A percentile compares a stretch with the other conserved stretches of the same genome.
Evolutionary conservation across 345 rosid species (phyloP).

Genomic region (Salix viminalis): DNA sequence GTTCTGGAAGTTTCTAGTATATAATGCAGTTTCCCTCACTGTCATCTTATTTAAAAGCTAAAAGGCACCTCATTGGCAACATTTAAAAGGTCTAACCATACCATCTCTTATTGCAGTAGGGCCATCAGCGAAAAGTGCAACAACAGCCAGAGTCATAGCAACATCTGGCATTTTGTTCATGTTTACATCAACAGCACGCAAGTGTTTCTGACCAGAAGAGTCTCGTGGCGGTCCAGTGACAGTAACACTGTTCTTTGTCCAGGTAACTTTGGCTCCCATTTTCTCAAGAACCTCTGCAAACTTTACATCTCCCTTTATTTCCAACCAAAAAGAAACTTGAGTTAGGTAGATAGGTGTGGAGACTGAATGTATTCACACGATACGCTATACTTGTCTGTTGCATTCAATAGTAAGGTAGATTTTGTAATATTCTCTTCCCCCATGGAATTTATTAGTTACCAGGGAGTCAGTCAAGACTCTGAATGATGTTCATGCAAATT

Average conservation of each 20-base stretch:
- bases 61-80: not conserved
- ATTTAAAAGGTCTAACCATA: conserved; percentile 23
- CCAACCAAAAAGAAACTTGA: not conserved
- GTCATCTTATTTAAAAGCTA: not conserved
- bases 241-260: conserved; percentile 90
- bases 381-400: not conserved
- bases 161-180: conserved; percentile 99
- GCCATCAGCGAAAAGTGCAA: conserved; percentile 90
- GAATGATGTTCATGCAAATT: not conserved
- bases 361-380: not conserved
- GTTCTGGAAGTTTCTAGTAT: not conserved
- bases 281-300: conserved; percentile 93
- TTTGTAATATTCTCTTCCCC: not conserved
- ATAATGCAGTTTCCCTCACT: not conserved
- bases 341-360: not conserved
- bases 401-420: not conserved
- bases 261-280: conserved; percentile 91
- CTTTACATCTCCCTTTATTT: conserved; percentile 76
- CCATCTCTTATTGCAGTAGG: conserved; percentile 97
- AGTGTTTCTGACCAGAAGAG: conserved; percentile 65
- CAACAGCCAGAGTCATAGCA: conserved; percentile 96
- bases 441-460: not conserved
- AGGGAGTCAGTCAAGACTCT: not conserved
- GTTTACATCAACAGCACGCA: conserved; percentile 76
- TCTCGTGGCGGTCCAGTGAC: conserved; percentile 81